phyloP scores from a whole-genome alignment of 2,329 filamentous ascomycete genomes.

The Pseudogymnoascus destructans region DNA sequence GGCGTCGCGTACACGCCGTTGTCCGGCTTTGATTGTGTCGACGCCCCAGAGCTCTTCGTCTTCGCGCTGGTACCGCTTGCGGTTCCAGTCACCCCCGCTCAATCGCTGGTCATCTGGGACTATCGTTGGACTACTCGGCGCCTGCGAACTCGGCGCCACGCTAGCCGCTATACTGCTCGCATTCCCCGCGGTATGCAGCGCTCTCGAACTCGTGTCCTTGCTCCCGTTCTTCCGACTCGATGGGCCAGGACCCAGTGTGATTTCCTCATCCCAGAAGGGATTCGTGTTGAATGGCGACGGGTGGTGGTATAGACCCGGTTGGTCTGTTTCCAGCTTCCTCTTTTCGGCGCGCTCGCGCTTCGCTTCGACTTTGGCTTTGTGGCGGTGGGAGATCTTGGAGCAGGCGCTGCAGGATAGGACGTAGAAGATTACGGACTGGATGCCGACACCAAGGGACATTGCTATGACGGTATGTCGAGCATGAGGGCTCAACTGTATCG shows the following conservation, averaged over 20 bases:
- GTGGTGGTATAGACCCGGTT: slow-evolving; percentile 64
- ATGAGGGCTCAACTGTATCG: not conserved
- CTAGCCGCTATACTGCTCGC: slow-evolving; percentile 37
- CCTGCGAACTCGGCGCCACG: slow-evolving; percentile 24
- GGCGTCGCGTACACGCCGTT: slow-evolving; percentile 34
- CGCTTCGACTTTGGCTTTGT: slow-evolving; percentile 58
- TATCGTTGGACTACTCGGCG: slow-evolving; percentile 33
- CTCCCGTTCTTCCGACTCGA: slow-evolving; percentile 34
- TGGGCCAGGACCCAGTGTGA: slow-evolving; percentile 63
- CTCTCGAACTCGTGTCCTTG: slow-evolving; percentile 46
- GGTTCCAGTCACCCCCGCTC: slow-evolving; percentile 55
- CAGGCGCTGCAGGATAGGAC: slow-evolving; percentile 69
- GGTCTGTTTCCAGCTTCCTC: slow-evolving; percentile 49
- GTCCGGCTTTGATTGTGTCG: slow-evolving; percentile 28
- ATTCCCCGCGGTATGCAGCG: slow-evolving; percentile 43
- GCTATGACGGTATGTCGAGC: not conserved
- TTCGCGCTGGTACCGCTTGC: slow-evolving; percentile 68
- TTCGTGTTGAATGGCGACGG: slow-evolving; percentile 77
- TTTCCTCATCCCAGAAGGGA: slow-evolving; percentile 79
- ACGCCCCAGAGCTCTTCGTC: slow-evolving; percentile 78
- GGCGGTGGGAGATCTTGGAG: slow-evolving; percentile 53
- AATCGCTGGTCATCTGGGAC: slow-evolving; percentile 33
- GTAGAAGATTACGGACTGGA: slow-evolving; percentile 70
- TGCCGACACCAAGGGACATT: slow-evolving; percentile 44
- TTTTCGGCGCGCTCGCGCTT: slow-evolving; percentile 54